Evolutionary conservation across 257 asterid genomes (phyloP).

Genomic region (Penstemon barbatus): DNA sequence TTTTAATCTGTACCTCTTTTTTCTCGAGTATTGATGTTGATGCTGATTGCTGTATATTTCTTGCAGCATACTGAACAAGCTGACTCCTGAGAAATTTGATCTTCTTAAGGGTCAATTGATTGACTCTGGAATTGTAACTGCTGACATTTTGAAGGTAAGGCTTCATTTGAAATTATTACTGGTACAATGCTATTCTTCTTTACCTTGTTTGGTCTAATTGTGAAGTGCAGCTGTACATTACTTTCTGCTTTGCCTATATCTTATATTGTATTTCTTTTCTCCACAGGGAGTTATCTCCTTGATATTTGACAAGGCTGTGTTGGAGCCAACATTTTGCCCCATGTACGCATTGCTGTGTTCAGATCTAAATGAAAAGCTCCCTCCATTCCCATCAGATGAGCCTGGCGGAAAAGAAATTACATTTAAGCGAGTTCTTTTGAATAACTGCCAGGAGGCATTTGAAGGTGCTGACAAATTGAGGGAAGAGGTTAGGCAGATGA

Average conservation of each 20-base stretch:
- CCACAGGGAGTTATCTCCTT: constrained; percentile 80
- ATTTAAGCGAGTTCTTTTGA: constrained; percentile 74
- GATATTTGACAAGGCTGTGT: constrained; percentile 93
- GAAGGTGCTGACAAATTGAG: constrained; percentile 82
- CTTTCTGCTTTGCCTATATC: constrained; percentile 2
- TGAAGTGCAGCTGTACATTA: not conserved
- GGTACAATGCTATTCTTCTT: not conserved
- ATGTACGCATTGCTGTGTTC: constrained; percentile 92
- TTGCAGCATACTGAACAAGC: constrained; percentile 87
- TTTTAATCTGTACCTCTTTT: not conserved
- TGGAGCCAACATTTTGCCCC: constrained; percentile 94
- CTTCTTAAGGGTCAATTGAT: constrained; percentile 87
- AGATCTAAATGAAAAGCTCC: constrained; percentile 79
- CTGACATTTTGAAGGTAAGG: constrained; percentile 81
- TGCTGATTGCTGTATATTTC: constrained; percentile 23
- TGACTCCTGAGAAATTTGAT: constrained; percentile 96
- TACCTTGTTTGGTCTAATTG: constrained; percentile 4
- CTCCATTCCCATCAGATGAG: constrained; percentile 89
- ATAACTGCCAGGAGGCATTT: constrained; percentile 93
- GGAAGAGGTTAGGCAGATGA: constrained; percentile 84
- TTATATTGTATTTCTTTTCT: constrained; percentile 13
- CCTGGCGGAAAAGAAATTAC: constrained; percentile 91
- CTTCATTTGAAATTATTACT: not conserved
- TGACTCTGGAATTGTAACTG: constrained; percentile 87
- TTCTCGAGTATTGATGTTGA: constrained; percentile 4